Evolutionary conservation across 352 stramenopile species (phyloP).

Genomic region (Phytopythium delawarense): DNA sequence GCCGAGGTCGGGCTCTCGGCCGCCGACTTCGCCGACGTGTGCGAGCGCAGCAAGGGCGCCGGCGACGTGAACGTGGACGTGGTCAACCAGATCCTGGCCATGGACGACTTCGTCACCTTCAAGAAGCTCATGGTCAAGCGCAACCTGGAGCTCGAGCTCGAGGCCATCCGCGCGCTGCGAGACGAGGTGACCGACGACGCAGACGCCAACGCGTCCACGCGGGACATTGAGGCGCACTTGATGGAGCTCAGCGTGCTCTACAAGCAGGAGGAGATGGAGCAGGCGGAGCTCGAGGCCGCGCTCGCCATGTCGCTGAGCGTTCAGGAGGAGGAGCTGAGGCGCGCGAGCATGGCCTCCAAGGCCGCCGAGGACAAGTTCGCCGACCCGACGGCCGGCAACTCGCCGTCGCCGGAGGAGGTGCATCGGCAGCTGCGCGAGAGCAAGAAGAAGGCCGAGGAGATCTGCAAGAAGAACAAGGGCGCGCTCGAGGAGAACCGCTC

Average conservation of each 20-base stretch:
- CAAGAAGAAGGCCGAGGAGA: constrained; percentile 69
- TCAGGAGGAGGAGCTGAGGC: constrained; percentile 64
- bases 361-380: constrained; percentile 60
- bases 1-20: constrained; percentile 84
- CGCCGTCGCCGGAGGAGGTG: constrained; percentile 45
- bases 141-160: constrained; percentile 89
- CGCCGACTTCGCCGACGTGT: constrained; percentile 80
- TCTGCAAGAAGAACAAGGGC: constrained; percentile 72
- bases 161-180: constrained; percentile 78
- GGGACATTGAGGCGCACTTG: constrained; percentile 55
- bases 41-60: constrained; percentile 54
- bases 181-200: constrained; percentile 40
- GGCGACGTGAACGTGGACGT: constrained; percentile 65
- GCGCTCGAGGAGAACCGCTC: constrained; percentile 64
- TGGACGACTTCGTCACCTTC: constrained; percentile 90
- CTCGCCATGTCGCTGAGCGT: constrained; percentile 75
- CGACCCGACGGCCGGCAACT: constrained; percentile 13
- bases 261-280: constrained; percentile 85
- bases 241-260: constrained; percentile 85
- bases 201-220: constrained; percentile 21
- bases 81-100: constrained; percentile 86
- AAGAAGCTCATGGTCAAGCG: constrained; percentile 93
- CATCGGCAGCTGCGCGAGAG: constrained; percentile 54
- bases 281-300: constrained; percentile 70
- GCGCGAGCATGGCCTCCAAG: constrained; percentile 49